phyloP scores from a whole-genome alignment of 2,329 filamentous ascomycete genomes.

The Exophiala sideris region DNA sequence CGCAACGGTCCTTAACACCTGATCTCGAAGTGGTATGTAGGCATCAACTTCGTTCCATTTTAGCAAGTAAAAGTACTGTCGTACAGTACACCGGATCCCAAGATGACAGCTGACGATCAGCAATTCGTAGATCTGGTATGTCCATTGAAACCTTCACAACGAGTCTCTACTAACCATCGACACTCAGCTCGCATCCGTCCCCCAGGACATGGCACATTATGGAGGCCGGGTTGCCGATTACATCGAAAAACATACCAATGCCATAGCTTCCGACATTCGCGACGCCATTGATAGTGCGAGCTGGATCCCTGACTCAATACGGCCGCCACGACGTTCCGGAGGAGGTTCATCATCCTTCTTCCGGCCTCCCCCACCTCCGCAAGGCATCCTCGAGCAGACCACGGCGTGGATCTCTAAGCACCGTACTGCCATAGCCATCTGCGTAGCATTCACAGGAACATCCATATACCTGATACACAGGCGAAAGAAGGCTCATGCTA shows the following conservation, averaged over 20 bases:
- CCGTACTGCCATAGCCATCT: constrained; percentile 67
- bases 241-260: constrained; percentile 77
- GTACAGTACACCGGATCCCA: constrained; percentile 30
- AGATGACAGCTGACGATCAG: constrained; percentile 76
- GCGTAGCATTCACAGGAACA: constrained; percentile 69
- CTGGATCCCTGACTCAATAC: constrained; percentile 71
- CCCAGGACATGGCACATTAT: constrained; percentile 66
- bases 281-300: constrained; percentile 61
- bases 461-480: constrained; percentile 57
- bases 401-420: constrained; percentile 71
- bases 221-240: constrained; percentile 71
- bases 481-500: constrained; percentile 57
- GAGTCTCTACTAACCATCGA: constrained; percentile 8
- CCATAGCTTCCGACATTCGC: constrained; percentile 67
- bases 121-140: constrained; percentile 71
- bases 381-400: constrained; percentile 51
- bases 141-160: neutral
- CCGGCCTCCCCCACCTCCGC: constrained; percentile 40
- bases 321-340: constrained; percentile 45
- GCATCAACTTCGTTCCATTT: neutral
- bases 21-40: neutral
- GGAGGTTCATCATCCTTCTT: constrained; percentile 17
- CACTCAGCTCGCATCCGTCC: constrained; percentile 54
- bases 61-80: neutral
- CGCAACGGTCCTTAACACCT: neutral